A percentile compares a stretch with the other conserved stretches of the same genome.
Conservation (phyloP, 306 rosid genomes). For the Malus domestica region DNA sequence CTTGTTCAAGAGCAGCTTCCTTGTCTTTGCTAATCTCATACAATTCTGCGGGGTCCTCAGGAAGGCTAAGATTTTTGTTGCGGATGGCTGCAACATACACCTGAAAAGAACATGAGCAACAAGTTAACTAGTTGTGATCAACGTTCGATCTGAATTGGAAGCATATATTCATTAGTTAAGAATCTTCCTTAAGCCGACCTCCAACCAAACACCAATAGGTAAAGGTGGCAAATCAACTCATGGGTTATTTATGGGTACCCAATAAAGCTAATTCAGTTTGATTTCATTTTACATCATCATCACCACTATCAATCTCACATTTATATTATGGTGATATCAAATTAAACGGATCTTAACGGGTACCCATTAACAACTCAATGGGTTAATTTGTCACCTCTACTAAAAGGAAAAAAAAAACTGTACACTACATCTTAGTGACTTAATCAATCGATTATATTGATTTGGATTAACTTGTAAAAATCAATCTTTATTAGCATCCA, state of each 20-base stretch:
- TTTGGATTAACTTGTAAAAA: not conserved
- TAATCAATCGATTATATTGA: not conserved
- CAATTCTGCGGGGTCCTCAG: slow-evolving; percentile 54
- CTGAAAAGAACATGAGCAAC: slow-evolving; percentile 26
- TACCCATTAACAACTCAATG: too few relatives aligned
- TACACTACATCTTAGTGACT: not conserved
- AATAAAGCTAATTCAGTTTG: too few relatives aligned
- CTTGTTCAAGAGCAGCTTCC: slow-evolving; percentile 50
- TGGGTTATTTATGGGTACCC: too few relatives aligned
- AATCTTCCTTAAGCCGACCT: not conserved
- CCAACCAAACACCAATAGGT: not conserved
- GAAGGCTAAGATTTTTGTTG: slow-evolving; percentile 63
- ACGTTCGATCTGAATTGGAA: not conserved
- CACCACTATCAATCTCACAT: too few relatives aligned
- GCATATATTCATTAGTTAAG: not conserved
- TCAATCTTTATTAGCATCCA: not conserved
- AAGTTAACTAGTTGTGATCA: not conserved
- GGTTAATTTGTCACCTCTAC: too few relatives aligned
- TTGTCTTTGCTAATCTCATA: slow-evolving; percentile 62
- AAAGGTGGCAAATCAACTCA: too few relatives aligned
- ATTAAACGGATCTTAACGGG: too few relatives aligned
- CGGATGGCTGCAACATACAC: slow-evolving; percentile 79
- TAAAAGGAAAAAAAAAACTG: not conserved
- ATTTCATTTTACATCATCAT: too few relatives aligned
- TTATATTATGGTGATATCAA: too few relatives aligned